Conservation (phyloP, 2,329 filamentous ascomycete species). For the Trichoderma citrinoviride region DNA sequence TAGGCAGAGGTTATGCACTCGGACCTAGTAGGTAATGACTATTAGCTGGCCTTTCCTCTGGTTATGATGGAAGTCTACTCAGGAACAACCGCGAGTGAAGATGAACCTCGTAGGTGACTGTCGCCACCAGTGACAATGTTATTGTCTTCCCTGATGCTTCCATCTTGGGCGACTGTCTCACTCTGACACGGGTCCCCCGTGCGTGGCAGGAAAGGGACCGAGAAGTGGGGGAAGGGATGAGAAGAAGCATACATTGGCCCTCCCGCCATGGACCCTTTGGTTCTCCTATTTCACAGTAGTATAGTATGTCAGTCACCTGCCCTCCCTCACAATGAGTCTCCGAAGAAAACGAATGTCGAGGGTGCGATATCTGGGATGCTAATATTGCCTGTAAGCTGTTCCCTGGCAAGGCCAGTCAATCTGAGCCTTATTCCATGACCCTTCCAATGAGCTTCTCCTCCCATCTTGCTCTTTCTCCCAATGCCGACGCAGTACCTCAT, state of each 20-base stretch:
- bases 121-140: background rate
- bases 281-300: no score
- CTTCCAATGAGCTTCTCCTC: background rate
- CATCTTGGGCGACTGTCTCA: constrained; percentile 3
- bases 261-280: background rate
- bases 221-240: constrained; percentile 3
- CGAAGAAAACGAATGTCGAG: background rate
- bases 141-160: background rate
- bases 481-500: background rate
- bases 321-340: background rate
- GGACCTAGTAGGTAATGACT: background rate
- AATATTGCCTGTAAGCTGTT: background rate
- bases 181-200: constrained; percentile 6
- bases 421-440: background rate
- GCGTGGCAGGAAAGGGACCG: background rate
- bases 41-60: background rate
- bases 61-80: background rate
- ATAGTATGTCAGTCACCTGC: no score
- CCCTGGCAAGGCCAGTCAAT: background rate
- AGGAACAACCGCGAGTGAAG: background rate
- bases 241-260: background rate
- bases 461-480: background rate
- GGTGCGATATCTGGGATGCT: background rate
- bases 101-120: background rate
- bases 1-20: background rate